phyloP scores from a whole-genome alignment of 345 rosid genomes.

The Clarkia xantiana region DNA sequence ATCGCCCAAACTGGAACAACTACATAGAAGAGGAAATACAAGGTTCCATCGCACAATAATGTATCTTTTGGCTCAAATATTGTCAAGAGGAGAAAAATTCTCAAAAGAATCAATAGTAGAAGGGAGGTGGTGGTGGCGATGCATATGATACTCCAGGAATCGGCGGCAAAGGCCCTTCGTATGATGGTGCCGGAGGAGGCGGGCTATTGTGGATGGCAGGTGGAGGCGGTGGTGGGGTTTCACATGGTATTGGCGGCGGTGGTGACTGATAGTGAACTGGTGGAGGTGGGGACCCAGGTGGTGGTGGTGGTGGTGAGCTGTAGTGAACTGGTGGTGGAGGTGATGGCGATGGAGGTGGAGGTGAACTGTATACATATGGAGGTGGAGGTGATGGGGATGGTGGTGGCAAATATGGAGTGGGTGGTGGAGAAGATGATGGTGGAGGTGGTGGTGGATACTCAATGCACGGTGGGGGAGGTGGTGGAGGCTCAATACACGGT shows the following conservation, averaged over 20 bases:
- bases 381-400: background rate
- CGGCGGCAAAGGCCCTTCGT: slow-evolving; percentile 77
- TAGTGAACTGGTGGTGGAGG: slow-evolving; percentile 8
- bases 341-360: slow-evolving; percentile 7
- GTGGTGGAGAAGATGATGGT: slow-evolving; percentile 11
- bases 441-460: background rate
- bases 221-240: slow-evolving; percentile 27
- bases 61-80: too few species aligned
- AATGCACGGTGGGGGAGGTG: slow-evolving; percentile 8
- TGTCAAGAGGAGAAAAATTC: slow-evolving; percentile 9
- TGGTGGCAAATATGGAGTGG: slow-evolving; percentile 3
- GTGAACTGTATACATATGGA: slow-evolving; percentile 3
- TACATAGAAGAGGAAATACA: too few species aligned
- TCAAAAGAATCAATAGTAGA: slow-evolving; percentile 63
- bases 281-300: background rate
- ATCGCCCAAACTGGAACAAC: too few species aligned
- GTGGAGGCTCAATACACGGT: slow-evolving; percentile 8
- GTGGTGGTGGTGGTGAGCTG: slow-evolving; percentile 33
- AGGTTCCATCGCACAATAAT: too few species aligned
- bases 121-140: slow-evolving; percentile 91
- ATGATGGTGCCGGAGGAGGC: slow-evolving; percentile 50
- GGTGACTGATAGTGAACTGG: too few species aligned
- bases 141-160: slow-evolving; percentile 64
- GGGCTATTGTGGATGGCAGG: slow-evolving; percentile 10
- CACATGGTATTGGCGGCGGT: slow-evolving; percentile 14